Evolutionary conservation across 2,329 filamentous ascomycete species (phyloP), one percentile per base, ranked within the genome.

Genomic region (Colletotrichum sp.): DNA sequence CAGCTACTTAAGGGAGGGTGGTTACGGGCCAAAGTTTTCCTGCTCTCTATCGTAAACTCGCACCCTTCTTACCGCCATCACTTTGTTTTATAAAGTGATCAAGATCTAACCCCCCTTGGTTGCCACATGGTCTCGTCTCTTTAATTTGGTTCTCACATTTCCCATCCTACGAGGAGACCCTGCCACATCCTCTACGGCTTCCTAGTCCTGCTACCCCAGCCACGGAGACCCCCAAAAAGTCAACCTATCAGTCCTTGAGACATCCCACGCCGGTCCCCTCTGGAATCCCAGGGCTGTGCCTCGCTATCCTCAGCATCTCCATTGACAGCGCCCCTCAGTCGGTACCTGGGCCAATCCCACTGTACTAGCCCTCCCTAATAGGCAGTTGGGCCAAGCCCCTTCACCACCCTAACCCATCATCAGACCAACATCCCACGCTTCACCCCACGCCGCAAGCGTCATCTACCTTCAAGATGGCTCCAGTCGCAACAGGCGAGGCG

Each of bases 401-500:
- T 72, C 55, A 76, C 69, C 60, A 72, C 70, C 74, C 65, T 68
- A 58, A 68, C 56, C 68, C 67, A 48, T 65, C 64, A 62, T 34
- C 76, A 76, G 76, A 64, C 66, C 67, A 74, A 76, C 80, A 81
- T 81, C 80, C 80, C 81, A 78, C 79, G 77, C 69, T 73, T 71
- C 81, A 83, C 84, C 84, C 84, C 84, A 83, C 84, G 80, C 80
- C 76, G 64, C 71, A 80, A 73, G 76, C 78, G 75, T 80, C 78
- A 79, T 80, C 77, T 75, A 77, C 36, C 43, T 70, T 75, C 66
- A 83, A 78, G 67, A 90, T 90, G 89, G 88, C 88, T 79, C 88
- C 89, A 81, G 87, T 87, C 79, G 88, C 88, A 79, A 87, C 85
- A 78, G 81, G 82, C 80, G 86, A 88, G 79, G 82, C 81, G 75